Base-by-base conservation (phyloP, 2,329 filamentous ascomycete genomes). In the Arachnopeziza araneosa region DNA sequence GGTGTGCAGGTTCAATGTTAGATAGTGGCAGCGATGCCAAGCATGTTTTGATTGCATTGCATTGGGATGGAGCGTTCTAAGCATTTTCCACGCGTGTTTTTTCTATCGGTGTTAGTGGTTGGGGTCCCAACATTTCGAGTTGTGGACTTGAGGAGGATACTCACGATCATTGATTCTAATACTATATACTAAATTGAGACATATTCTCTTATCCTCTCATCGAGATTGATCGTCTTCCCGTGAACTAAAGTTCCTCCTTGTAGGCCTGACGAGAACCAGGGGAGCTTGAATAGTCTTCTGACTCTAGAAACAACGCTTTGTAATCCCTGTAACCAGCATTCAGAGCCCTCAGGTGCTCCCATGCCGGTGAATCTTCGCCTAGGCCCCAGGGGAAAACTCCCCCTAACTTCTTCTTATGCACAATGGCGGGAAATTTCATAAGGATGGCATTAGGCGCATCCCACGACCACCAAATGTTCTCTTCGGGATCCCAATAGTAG, bases 311-410 rank as follows among this genome's bases (percentile, higher is more conserved):
- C 17, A 12, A 14, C 17, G 36, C 36, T 14, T 44, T 44, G 36
- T 44, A 44, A 4, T 6, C 17, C 12, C 17, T 44, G 17, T 44
- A 44, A 14, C 36, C 36, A 19, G 5, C 36, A 44, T 6, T 44
- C 36, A 81, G 76, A 4, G 75, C 74, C 59, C 71, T 68, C 6
- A 83, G 62, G 66, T 80, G 80, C 49, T 66, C 71, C 69, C 73
- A 80, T 44, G 75, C 66, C 30, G 73, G 68, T 19, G 71, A 76
- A 68, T 91, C 88, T 74, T 91, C 87, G 1, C 86, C 88, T 60
- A 91, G 68, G 32, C 85, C 87, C 88, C 88, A 91, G 0, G 88
- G 87, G 79, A 91, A 90, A 3, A 89, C 83, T 21, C 89, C 89
- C 1, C 88, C 88, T 0, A 91, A 71, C 0, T 75, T 73, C 68